Conservation (phyloP, 2,329 filamentous ascomycete genomes). For the Diplocarpon mali region DNA sequence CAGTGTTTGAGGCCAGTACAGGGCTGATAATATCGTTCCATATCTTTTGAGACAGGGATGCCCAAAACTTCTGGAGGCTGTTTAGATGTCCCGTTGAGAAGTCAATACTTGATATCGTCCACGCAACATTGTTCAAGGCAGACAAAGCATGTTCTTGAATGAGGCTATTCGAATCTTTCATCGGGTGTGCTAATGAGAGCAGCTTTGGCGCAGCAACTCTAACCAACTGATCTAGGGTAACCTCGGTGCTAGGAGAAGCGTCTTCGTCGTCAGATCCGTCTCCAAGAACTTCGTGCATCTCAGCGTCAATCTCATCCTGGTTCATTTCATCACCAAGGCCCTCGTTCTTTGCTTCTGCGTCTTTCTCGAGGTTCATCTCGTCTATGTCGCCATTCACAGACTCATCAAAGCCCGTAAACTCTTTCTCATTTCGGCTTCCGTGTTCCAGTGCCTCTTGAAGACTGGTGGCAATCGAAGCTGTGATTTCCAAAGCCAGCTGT, state of each 20-base stretch:
- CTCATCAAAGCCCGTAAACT: constrained; percentile 31
- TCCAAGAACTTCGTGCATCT: constrained; percentile 54
- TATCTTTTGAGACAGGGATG: constrained; percentile 39
- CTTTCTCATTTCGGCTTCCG: constrained; percentile 31
- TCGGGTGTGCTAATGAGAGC: constrained; percentile 15
- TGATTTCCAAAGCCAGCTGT: constrained; percentile 45
- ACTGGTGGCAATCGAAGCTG: constrained; percentile 52
- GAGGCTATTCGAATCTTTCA: constrained; percentile 26
- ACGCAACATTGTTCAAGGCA: constrained; percentile 55
- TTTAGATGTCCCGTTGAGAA: constrained; percentile 42
- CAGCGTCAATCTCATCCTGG: constrained; percentile 46
- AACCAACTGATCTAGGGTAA: constrained; percentile 24
- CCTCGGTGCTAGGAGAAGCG: constrained; percentile 17
- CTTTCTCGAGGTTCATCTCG: constrained; percentile 31
- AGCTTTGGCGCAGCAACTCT: constrained; percentile 24
- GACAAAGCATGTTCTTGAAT: constrained; percentile 45
- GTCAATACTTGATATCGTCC: constrained; percentile 52
- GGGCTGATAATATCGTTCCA: constrained; percentile 47
- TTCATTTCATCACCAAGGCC: constrained; percentile 37
- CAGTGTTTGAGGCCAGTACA: constrained; percentile 49
- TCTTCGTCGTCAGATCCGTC: constrained; percentile 31
- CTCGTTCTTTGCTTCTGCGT: constrained; percentile 29
- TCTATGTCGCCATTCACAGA: constrained; percentile 19
- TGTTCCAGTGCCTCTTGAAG: constrained; percentile 41
- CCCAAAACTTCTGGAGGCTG: constrained; percentile 42